Percentiles rank a stretch among this genome's conserved stretches.
phyloP scores from a whole-genome alignment of 2,329 filamentous ascomycete genomes.

The Hypocrella siamensis region DNA sequence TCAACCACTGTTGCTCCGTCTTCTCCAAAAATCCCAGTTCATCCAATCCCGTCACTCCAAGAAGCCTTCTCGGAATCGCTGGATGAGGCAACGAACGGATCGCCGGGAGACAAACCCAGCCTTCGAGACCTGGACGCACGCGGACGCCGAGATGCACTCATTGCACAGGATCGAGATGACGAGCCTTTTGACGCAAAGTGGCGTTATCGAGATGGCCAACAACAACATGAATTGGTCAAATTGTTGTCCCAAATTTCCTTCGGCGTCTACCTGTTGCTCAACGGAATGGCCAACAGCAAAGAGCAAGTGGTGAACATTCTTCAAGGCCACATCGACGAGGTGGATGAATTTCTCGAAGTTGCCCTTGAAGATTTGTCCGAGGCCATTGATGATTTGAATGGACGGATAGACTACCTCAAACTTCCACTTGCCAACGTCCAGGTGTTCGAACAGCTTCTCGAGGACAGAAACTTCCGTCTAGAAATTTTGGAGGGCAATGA shows the following conservation, averaged over 20 bases:
- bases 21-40: slow-evolving; percentile 20
- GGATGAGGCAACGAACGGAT: slow-evolving; percentile 46
- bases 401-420: slow-evolving; percentile 65
- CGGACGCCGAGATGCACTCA: slow-evolving; percentile 46
- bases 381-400: slow-evolving; percentile 62
- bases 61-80: slow-evolving; percentile 72
- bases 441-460: slow-evolving; percentile 76
- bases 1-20: slow-evolving; percentile 6
- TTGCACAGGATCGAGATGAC: slow-evolving; percentile 53
- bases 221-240: slow-evolving; percentile 79
- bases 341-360: slow-evolving; percentile 79
- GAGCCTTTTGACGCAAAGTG: slow-evolving; percentile 59
- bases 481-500: slow-evolving; percentile 79
- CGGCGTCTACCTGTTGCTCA: slow-evolving; percentile 74
- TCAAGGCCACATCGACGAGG: slow-evolving; percentile 82
- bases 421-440: slow-evolving; percentile 69
- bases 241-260: slow-evolving; percentile 86
- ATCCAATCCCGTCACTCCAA: slow-evolving; percentile 66
- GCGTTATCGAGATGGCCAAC: slow-evolving; percentile 60
- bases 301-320: slow-evolving; percentile 77
- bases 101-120: slow-evolving; percentile 31
- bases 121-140: slow-evolving; percentile 39
- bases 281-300: slow-evolving; percentile 77
- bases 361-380: slow-evolving; percentile 73
- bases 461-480: slow-evolving; percentile 66